Percentiles rank a stretch among this genome's conserved stretches.
Evolutionary conservation across 2,329 filamentous ascomycete genomes (phyloP).

Genomic region (Arachnopeziza araneosa): DNA sequence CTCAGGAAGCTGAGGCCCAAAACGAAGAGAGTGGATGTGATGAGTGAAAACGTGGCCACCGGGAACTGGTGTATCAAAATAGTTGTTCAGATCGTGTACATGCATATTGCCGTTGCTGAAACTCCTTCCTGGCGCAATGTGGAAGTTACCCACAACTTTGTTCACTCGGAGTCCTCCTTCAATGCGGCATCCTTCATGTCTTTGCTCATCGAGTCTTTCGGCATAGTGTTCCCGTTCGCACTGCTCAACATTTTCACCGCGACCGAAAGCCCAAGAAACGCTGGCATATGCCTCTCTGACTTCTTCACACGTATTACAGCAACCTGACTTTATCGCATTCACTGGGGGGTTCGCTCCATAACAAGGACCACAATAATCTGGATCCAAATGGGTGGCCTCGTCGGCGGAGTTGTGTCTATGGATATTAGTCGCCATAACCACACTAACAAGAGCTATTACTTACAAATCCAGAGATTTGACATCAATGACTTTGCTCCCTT

Average conservation of each 20-base stretch:
- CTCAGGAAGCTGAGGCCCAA: conserved; percentile 85
- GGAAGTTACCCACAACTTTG: conserved; percentile 98
- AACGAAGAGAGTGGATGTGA: conserved; percentile 80
- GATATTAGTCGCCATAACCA: conserved; percentile 5
- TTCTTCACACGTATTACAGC: conserved; percentile 96
- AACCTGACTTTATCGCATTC: conserved; percentile 72
- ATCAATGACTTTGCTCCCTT: conserved; percentile 75
- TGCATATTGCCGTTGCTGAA: conserved; percentile 98
- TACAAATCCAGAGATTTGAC: conserved; percentile 62
- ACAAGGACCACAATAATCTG: conserved; percentile 87
- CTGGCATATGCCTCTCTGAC: conserved; percentile 90
- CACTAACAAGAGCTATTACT: conserved; percentile 28
- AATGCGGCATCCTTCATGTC: conserved; percentile 88
- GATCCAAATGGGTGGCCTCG: conserved; percentile 72
- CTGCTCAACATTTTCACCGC: conserved; percentile 89
- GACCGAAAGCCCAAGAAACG: conserved; percentile 88
- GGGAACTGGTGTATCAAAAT: conserved; percentile 67
- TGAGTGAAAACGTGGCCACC: conserved; percentile 84
- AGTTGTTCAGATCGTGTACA: conserved; percentile 95
- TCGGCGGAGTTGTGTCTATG: conserved; percentile 62
- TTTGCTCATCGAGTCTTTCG: conserved; percentile 80
- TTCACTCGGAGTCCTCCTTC: conserved; percentile 91
- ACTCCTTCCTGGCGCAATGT: conserved; percentile 90
- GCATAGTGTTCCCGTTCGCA: conserved; percentile 92
- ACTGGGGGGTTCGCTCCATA: conserved; percentile 75